Conservation (phyloP, 2,329 filamentous ascomycete genomes). For the Rutstroemia sp. region DNA sequence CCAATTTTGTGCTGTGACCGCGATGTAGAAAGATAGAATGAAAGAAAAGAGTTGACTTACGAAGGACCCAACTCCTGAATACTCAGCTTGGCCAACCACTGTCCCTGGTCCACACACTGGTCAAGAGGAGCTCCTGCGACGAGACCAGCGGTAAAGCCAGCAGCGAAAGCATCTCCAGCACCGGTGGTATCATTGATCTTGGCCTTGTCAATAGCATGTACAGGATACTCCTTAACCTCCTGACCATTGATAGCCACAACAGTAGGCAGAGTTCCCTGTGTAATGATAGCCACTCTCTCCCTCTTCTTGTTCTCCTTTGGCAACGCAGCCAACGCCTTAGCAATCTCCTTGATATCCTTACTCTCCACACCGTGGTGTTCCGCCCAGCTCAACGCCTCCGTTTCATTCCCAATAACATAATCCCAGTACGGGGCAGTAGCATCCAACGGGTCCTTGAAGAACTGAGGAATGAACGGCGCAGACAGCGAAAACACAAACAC, state of each 20-base stretch:
- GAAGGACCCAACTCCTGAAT: slow-evolving; percentile 94
- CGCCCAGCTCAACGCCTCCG: slow-evolving; percentile 82
- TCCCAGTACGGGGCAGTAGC: slow-evolving; percentile 86
- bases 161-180: slow-evolving; percentile 93
- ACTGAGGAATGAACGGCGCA: slow-evolving; percentile 91
- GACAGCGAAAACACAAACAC: slow-evolving; percentile 85
- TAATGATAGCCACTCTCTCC: slow-evolving; percentile 82
- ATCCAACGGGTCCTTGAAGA: slow-evolving; percentile 96
- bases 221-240: slow-evolving; percentile 68
- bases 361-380: slow-evolving; percentile 69
- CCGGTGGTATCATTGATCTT: slow-evolving; percentile 95
- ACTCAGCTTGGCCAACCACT: slow-evolving; percentile 91
- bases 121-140: slow-evolving; percentile 76
- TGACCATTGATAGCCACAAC: slow-evolving; percentile 71
- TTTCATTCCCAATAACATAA: slow-evolving; percentile 95
- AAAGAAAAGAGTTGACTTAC: slow-evolving; percentile 50
- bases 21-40: slow-evolving; percentile 5
- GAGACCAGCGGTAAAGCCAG: slow-evolving; percentile 84
- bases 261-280: slow-evolving; percentile 88
- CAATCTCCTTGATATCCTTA: slow-evolving; percentile 77
- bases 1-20: background rate
- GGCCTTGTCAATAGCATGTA: slow-evolving; percentile 68
- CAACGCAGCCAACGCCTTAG: slow-evolving; percentile 74
- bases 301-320: slow-evolving; percentile 88
- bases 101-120: slow-evolving; percentile 79